These are phyloP conservation scores for Vigna nakashimae DNA, from an alignment of 306 rosid species.

Conservation along the genomic window DNA sequence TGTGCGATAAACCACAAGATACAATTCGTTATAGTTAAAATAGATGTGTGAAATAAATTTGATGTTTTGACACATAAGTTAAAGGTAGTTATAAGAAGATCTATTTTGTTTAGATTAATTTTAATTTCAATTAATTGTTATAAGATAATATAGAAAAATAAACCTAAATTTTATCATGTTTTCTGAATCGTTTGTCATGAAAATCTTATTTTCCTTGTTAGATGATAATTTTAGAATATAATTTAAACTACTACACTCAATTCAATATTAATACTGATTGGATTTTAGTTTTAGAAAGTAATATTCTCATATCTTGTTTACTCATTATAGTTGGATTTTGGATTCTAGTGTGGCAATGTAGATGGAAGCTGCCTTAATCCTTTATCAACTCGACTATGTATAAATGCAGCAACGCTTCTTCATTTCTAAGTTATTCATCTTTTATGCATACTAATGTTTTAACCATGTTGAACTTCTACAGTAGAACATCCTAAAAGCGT, in stretches of 20 bases:
- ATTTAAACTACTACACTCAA: neutral
- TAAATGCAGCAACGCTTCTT: neutral
- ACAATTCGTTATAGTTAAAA: neutral
- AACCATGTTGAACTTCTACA: neutral
- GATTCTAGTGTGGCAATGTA: neutral
- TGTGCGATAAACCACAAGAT: neutral
- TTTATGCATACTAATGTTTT: neutral
- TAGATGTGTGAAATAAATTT: neutral
- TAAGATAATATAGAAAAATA: neutral
- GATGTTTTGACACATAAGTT: neutral
- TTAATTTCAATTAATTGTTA: neutral
- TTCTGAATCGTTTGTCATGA: neutral
- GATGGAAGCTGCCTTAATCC: neutral
- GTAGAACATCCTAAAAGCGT: neutral
- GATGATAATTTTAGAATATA: neutral
- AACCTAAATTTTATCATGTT: too few relatives aligned
- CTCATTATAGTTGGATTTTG: neutral
- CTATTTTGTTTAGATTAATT: neutral
- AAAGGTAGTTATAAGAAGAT: neutral
- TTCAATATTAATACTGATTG: neutral
- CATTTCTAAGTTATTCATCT: neutral
- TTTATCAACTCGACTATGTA: neutral
- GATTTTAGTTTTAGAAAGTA: neutral
- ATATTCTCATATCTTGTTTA: neutral
- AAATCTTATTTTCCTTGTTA: neutral